A percentile compares a stretch with the other conserved stretches of the same genome.
These are phyloP conservation scores for Viola odorata DNA, from an alignment of 345 rosid species.

Conservation along the genomic window DNA sequence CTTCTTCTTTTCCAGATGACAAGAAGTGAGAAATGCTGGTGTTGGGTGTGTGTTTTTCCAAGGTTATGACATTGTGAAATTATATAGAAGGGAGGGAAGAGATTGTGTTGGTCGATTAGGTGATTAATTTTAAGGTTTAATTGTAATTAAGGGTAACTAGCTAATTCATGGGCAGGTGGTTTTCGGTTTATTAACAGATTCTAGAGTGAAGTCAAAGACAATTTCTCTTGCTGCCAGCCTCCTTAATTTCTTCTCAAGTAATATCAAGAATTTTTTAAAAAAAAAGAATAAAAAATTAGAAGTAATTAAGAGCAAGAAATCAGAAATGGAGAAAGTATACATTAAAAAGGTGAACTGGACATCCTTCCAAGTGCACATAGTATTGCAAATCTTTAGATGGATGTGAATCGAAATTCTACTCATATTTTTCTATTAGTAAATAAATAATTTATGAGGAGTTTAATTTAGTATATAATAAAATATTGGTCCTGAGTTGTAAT, in stretches of 20 bases:
- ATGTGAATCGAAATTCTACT: too few relatives aligned
- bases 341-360: too few relatives aligned
- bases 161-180: constrained; percentile 1
- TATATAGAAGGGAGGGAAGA: constrained; percentile 21
- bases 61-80: constrained; percentile 10
- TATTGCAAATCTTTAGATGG: too few relatives aligned
- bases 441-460: too few relatives aligned
- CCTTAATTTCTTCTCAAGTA: background rate
- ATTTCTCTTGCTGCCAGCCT: constrained; percentile 26
- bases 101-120: constrained; percentile 22
- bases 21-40: background rate
- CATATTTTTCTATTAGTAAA: too few relatives aligned
- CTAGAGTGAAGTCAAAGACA: constrained; percentile 77
- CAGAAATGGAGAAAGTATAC: too few relatives aligned
- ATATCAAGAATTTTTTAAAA: too few relatives aligned
- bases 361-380: too few relatives aligned
- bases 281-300: too few relatives aligned
- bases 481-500: background rate
- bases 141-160: background rate
- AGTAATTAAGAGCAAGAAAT: too few relatives aligned
- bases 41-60: constrained; percentile 3
- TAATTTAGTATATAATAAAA: too few relatives aligned
- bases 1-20: background rate
- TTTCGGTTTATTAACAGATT: constrained; percentile 45
- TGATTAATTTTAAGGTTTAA: background rate